Base-by-base conservation (phyloP, 148 eudicot genomes). In the Arctostaphylos glauca region DNA sequence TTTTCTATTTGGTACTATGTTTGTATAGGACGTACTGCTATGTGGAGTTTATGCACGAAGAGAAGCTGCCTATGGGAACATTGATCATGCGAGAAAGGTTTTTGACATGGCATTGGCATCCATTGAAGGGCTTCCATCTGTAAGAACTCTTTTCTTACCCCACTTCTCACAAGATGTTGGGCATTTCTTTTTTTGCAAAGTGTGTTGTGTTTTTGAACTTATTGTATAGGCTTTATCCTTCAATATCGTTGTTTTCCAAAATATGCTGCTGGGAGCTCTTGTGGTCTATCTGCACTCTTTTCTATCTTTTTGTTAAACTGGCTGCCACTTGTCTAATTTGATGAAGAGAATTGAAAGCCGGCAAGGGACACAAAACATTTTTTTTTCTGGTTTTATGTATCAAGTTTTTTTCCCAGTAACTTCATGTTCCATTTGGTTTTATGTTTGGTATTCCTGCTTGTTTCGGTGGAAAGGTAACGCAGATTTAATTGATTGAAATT, bases 31-130 rank as follows among this genome's bases (percentile, higher is more conserved):
- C 90, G 88, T 93, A 79, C 82, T 94, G 50, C 84, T 96, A 55
- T 96, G 98, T 85, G 99, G 98, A 82, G 92, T 94, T 80, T 96
- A 96, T 91, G 99, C 99, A 13, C 90, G 84, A 76, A 91, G 99
- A 87, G 99, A 94, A 86, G 98, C 97, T 83, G 91, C 90, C 53
- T 94, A 81, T 84, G 91, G 95, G 79, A 94, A 96, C 89, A 89
- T 93, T 81, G 94, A 90, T 59, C 93, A 85, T 81, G 93, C 97
- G 60, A 93, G 99, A 81, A 96, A 91, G 87, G 93, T 93, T 70
- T 96, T 96, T 83, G 99, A 94, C 91, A 93, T 96, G 99, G 97
- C 99, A 80, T 90, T 94, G 81, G 88, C 91, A 66, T 96, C 97
- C 52, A 80, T 87, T 53, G 91, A 88, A 49, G 92, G 93, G 76